Conservation (phyloP, 2,329 filamentous ascomycete species). For the Xylaria sp. region DNA sequence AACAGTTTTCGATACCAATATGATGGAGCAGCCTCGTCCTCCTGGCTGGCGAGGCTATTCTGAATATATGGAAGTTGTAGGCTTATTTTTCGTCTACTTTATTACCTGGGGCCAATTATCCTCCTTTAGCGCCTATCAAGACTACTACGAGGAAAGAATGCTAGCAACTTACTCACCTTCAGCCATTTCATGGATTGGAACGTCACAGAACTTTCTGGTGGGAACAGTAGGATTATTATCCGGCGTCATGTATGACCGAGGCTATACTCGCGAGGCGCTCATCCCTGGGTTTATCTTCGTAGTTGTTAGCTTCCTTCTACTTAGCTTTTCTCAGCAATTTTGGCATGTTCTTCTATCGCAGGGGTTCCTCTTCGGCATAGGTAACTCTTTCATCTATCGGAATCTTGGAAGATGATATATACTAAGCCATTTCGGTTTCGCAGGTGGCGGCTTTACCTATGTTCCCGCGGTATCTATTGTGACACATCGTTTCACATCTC, state of each 20-base stretch:
- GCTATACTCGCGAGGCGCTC: not conserved
- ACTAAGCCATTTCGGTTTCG: not conserved
- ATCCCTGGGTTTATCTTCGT: not conserved
- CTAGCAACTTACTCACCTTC: not conserved
- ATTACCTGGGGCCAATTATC: slow-evolving; percentile 34
- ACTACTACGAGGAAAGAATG: not conserved
- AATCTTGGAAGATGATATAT: not conserved
- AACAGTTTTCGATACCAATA: too few relatives aligned
- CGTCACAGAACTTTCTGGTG: not conserved
- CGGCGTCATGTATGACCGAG: not conserved
- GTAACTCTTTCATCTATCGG: slow-evolving; percentile 17
- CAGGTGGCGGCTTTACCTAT: not conserved
- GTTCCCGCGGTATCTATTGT: not conserved
- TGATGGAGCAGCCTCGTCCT: too few relatives aligned
- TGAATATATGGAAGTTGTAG: slow-evolving; percentile 30
- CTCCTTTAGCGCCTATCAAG: not conserved
- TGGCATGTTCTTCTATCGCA: slow-evolving; percentile 41
- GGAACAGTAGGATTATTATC: not conserved
- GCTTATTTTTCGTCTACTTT: slow-evolving; percentile 33
- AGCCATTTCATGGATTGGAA: slow-evolving; percentile 5
- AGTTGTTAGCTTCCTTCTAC: slow-evolving; percentile 48
- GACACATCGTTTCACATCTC: not conserved
- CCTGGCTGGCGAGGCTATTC: not conserved
- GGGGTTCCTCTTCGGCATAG: slow-evolving; percentile 26
- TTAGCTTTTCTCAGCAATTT: slow-evolving; percentile 47